Base-by-base conservation (phyloP, 2,329 filamentous ascomycete species). In the Alternaria arborescens region DNA sequence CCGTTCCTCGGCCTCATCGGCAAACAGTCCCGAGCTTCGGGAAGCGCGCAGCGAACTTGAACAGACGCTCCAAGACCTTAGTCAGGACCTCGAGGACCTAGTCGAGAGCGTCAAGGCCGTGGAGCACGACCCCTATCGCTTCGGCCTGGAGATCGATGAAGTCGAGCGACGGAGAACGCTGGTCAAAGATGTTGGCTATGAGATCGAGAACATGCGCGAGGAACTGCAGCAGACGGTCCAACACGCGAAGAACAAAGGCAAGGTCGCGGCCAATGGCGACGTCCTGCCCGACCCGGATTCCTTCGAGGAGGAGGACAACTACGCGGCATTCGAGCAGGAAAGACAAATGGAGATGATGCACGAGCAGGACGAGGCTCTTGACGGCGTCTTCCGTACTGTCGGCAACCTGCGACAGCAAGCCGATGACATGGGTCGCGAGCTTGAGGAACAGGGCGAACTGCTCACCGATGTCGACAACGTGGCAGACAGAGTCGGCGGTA, bases 381-480 rank as follows among this genome's bases (percentile, higher is more conserved):
- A 98, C 76, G 92, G 91, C 16, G 94, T 99, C 47, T 97, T 96
- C 76, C 88, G 89, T 68, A 98, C 94, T 1, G 95, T 99, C 24
- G 94, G 94, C 3, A 97, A 93, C 76, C 81, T 99, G 75, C 85
- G 94, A 57, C 86, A 91, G 75, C 95, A 98, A 84, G 96, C 95
- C 2, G 90, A 96, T 79, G 92, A 93, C 70, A 99, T 99, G 94
- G 94, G 95, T 1, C 85, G 94, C 58, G 95, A 99, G 82, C 84
- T 99, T 46, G 96, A 97, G 80, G 95, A 99, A 82, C 95, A 99
- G 84, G 86, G 86, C 22, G 92, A 93, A 78, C 90, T 98, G 86
- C 84, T 99, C 58, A 89, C 95, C 65, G 89, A 91, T 53, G 91
- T 96, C 41, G 94, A 98, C 79, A 86, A 85, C 30, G 84, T 97